A percentile compares a stretch with the other conserved stretches of the same genome.
These are phyloP conservation scores for Entomortierella chlamydospora DNA, from an alignment of 192 early-diverging fungal species.

Conservation along the genomic window DNA sequence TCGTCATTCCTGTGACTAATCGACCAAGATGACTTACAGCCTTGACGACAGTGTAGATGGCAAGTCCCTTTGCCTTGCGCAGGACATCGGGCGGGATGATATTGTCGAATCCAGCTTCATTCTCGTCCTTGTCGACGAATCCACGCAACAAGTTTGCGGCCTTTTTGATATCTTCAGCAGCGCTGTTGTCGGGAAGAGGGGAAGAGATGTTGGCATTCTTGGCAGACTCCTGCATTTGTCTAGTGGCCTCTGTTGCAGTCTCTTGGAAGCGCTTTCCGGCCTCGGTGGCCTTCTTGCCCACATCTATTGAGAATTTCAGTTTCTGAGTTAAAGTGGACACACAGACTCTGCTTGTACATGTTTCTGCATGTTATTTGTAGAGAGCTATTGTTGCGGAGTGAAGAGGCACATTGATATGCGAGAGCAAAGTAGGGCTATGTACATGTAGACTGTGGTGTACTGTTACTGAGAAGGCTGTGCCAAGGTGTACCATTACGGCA, in stretches of 20 bases:
- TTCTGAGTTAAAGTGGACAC: too few relatives aligned
- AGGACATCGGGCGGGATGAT: conserved; percentile 77
- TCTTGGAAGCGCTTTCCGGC: conserved; percentile 53
- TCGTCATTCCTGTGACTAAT: too few relatives aligned
- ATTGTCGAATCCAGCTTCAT: conserved; percentile 68
- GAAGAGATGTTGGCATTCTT: conserved; percentile 56
- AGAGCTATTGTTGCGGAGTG: too few relatives aligned
- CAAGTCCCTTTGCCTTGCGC: conserved; percentile 86
- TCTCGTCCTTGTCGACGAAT: conserved; percentile 52
- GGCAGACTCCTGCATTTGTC: conserved; percentile 52
- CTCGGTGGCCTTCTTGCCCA: conserved; percentile 45
- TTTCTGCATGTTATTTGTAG: neutral
- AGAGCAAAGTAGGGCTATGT: too few relatives aligned
- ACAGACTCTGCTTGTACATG: too few relatives aligned
- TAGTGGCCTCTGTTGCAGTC: conserved; percentile 44
- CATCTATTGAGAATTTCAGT: conserved; percentile 19
- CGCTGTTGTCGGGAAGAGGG: conserved; percentile 35
- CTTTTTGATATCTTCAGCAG: conserved; percentile 47
- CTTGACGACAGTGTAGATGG: conserved; percentile 93
- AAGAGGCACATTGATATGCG: too few relatives aligned
- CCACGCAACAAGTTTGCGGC: conserved; percentile 42
- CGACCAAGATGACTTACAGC: conserved; percentile 70
- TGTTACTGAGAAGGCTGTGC: too few relatives aligned
- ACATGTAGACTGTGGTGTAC: too few relatives aligned
- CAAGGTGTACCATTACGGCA: too few relatives aligned